phyloP scores from a whole-genome alignment of 352 stramenopile genomes.

The Pythium dissotocum region DNA sequence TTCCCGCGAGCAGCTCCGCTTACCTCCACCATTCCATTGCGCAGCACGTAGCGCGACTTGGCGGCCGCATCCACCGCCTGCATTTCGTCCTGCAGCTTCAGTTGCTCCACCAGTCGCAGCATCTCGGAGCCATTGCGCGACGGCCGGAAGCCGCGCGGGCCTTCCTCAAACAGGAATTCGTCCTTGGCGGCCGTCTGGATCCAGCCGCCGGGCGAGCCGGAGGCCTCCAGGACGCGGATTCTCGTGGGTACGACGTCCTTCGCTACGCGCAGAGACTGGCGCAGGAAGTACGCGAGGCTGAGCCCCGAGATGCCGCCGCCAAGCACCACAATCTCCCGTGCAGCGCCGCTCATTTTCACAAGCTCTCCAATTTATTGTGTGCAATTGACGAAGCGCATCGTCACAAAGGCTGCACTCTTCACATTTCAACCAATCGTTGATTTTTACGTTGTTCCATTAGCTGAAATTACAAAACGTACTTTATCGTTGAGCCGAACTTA shows the following conservation, averaged over 20 bases:
- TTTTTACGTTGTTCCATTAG: neutral
- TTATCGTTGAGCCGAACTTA: constrained; percentile 9
- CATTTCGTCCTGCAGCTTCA: constrained; percentile 68
- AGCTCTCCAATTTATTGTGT: neutral
- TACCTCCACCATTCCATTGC: constrained; percentile 68
- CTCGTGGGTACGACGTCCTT: constrained; percentile 29
- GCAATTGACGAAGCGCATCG: constrained; percentile 6
- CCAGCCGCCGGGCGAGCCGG: constrained; percentile 57
- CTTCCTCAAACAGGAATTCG: constrained; percentile 84
- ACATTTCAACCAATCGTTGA: constrained; percentile 3
- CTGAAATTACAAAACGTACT: neutral
- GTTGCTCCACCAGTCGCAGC: constrained; percentile 79
- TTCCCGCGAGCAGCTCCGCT: neutral
- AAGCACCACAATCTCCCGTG: constrained; percentile 73
- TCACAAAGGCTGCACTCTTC: neutral
- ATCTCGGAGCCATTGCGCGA: constrained; percentile 85
- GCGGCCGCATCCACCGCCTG: constrained; percentile 57
- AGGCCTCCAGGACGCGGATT: constrained; percentile 76
- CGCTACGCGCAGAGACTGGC: constrained; percentile 39
- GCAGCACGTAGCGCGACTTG: constrained; percentile 76
- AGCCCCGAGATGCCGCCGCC: constrained; percentile 82
- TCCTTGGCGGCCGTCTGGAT: constrained; percentile 57
- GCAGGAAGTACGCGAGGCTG: constrained; percentile 75
- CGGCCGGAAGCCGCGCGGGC: constrained; percentile 80
- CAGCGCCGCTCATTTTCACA: constrained; percentile 9